phyloP scores from a whole-genome alignment of 2,329 filamentous ascomycete genomes.

The Amylocarpus encephaloides region DNA sequence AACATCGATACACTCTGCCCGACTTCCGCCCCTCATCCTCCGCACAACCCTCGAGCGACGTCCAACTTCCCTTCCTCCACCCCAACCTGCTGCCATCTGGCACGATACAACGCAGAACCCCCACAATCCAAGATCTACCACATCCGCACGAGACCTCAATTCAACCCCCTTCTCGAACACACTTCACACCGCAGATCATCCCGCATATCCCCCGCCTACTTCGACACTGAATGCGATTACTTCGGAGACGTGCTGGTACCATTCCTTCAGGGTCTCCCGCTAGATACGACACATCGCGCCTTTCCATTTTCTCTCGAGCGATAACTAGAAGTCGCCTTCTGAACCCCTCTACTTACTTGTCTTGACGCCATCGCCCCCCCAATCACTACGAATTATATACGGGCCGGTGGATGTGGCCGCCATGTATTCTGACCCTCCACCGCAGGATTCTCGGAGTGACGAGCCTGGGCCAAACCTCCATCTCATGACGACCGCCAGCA shows the following conservation, averaged over 20 bases:
- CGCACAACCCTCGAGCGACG: too few relatives aligned
- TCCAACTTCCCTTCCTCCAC: neutral
- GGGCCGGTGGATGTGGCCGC: neutral
- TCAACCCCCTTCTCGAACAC: neutral
- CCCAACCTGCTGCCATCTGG: neutral
- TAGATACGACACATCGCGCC: too few relatives aligned
- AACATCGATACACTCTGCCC: too few relatives aligned
- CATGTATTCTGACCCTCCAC: constrained; percentile 11
- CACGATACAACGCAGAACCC: neutral
- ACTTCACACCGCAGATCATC: neutral
- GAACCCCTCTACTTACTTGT: too few relatives aligned
- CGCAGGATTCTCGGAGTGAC: constrained; percentile 13
- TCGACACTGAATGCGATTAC: neutral
- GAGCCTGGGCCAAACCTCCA: constrained; percentile 19
- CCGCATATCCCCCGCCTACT: neutral
- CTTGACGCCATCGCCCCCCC: too few relatives aligned
- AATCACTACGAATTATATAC: neutral
- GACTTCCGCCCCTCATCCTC: too few relatives aligned
- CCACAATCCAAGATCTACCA: constrained; percentile 1
- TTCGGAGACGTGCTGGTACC: too few relatives aligned
- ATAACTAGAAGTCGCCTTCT: too few relatives aligned
- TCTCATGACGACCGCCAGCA: constrained; percentile 29
- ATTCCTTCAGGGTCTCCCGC: too few relatives aligned
- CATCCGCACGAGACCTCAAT: constrained; percentile 7
- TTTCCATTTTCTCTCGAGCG: too few relatives aligned